phyloP scores from a whole-genome alignment of 2,329 filamentous ascomycete genomes.

The Madurella mycetomatis region DNA sequence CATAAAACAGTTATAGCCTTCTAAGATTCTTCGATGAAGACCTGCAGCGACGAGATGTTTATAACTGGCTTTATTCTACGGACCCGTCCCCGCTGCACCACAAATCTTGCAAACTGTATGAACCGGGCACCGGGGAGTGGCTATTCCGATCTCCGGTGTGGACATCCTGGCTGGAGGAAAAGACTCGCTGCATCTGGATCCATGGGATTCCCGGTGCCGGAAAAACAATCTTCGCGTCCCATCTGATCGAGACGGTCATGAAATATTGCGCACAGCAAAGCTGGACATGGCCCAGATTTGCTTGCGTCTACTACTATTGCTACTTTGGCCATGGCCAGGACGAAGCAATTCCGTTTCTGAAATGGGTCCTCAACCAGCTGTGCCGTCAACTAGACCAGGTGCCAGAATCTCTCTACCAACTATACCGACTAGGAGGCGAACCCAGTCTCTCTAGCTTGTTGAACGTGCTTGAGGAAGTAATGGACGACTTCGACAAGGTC shows the following conservation, averaged over 20 bases:
- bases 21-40: background rate
- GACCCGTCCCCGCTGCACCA: constrained; percentile 7
- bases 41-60: constrained; percentile 1
- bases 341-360: constrained; percentile 28
- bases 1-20: too few species aligned
- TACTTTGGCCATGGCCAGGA: constrained; percentile 27
- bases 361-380: constrained; percentile 26
- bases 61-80: background rate
- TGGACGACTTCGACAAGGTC: background rate
- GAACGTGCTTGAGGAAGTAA: constrained; percentile 15
- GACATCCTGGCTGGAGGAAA: constrained; percentile 8
- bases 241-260: constrained; percentile 6
- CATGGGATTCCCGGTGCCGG: constrained; percentile 21
- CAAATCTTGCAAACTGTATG: constrained; percentile 5
- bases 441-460: background rate
- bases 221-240: constrained; percentile 18
- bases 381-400: constrained; percentile 19
- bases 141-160: constrained; percentile 11
- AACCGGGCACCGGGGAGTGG: constrained; percentile 16
- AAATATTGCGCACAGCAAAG: background rate
- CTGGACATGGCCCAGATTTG: background rate
- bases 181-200: constrained; percentile 14
- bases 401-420: constrained; percentile 5
- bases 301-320: constrained; percentile 31
- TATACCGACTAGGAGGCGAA: constrained; percentile 1